These are phyloP conservation scores for Hansenula anomala DNA, from an alignment of 1,139 yeast species.

Conservation along the genomic window DNA sequence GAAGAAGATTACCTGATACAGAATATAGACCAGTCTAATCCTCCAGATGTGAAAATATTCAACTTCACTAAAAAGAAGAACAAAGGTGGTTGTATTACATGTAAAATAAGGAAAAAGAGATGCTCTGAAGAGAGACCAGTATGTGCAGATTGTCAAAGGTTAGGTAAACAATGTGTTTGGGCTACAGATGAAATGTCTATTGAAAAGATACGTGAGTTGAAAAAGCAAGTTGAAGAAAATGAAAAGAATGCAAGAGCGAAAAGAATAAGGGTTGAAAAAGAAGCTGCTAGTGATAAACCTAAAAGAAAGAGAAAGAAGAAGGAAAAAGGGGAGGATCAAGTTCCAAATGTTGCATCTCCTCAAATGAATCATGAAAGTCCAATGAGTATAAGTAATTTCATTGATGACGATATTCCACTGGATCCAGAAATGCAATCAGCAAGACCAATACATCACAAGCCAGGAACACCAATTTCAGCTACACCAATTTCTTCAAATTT, in stretches of 20 bases:
- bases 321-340: not conserved
- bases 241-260: slow-evolving; percentile 19
- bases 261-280: slow-evolving; percentile 9
- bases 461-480: slow-evolving; percentile 14
- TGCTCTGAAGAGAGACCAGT: slow-evolving; percentile 53
- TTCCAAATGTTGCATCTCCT: not conserved
- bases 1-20: slow-evolving; percentile 10
- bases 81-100: slow-evolving; percentile 55
- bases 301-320: slow-evolving; percentile 2
- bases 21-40: slow-evolving; percentile 9
- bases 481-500: slow-evolving; percentile 3
- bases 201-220: slow-evolving; percentile 19
- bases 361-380: not conserved
- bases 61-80: slow-evolving; percentile 32
- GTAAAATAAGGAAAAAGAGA: slow-evolving; percentile 58
- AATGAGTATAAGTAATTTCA: slow-evolving; percentile 1
- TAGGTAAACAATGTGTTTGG: slow-evolving; percentile 45
- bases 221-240: slow-evolving; percentile 21
- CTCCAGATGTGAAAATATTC: slow-evolving; percentile 18
- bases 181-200: slow-evolving; percentile 26
- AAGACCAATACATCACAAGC: slow-evolving; percentile 19
- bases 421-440: slow-evolving; percentile 9
- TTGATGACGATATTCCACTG: slow-evolving; percentile 4
- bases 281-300: not conserved
- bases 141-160: slow-evolving; percentile 47